These are phyloP conservation scores for Penicillium antarcticum DNA, from an alignment of 495 filamentous ascomycete genomes.

Conservation along the genomic window DNA sequence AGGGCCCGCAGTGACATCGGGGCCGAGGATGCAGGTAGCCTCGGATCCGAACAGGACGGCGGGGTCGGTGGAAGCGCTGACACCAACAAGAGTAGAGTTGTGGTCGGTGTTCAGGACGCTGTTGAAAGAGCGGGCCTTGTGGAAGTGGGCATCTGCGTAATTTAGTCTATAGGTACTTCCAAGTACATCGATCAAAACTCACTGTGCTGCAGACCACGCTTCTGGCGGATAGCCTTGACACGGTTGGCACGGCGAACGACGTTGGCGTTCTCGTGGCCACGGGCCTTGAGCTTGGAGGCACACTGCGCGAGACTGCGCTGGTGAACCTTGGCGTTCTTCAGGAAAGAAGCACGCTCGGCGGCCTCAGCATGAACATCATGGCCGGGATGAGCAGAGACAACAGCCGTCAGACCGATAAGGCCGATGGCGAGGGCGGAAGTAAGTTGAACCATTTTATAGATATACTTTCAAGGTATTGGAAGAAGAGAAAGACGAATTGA, in stretches of 20 bases:
- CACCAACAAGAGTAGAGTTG: not conserved
- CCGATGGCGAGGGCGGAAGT: conserved; percentile 12
- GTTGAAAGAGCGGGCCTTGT: not conserved
- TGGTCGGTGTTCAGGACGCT: conserved; percentile 1
- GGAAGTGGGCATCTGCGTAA: conserved; percentile 15
- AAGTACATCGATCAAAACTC: too few relatives aligned
- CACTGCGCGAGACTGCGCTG: conserved; percentile 44
- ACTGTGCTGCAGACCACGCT: conserved; percentile 14
- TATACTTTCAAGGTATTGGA: too few relatives aligned
- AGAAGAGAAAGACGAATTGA: not conserved
- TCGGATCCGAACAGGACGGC: not conserved
- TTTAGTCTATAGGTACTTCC: not conserved
- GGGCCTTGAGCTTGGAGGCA: conserved; percentile 44
- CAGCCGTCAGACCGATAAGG: conserved; percentile 11
- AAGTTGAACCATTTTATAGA: conserved; percentile 15
- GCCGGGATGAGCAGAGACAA: conserved; percentile 41
- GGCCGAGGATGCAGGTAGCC: conserved; percentile 8
- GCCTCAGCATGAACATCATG: conserved; percentile 43
- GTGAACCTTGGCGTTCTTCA: conserved; percentile 29
- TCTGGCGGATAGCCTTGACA: conserved; percentile 26
- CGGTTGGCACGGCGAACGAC: conserved; percentile 38
- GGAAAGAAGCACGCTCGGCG: conserved; percentile 39
- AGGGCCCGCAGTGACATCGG: conserved; percentile 10
- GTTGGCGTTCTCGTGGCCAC: conserved; percentile 42
- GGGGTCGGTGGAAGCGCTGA: not conserved